Evolutionary conservation across 2,329 filamentous ascomycete species (phyloP), one percentile per base, ranked within the genome.

Genomic region (Stachybotrys chartarum): DNA sequence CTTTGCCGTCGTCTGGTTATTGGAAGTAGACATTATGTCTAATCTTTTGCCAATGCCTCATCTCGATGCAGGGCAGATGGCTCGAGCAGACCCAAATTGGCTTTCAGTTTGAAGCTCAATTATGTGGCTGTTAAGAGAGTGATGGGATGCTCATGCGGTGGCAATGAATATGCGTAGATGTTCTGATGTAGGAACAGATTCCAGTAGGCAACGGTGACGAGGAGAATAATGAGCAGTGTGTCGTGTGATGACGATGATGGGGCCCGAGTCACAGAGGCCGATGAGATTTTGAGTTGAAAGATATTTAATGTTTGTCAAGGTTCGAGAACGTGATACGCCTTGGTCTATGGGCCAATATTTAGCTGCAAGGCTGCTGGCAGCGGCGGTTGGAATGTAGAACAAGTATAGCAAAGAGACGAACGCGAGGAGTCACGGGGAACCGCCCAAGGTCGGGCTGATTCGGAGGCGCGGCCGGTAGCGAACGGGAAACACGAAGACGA

Each of bases 391-490:
- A 42, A 14, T 14, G 35, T 42, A 42, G 35, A 5, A 14, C 10
- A 42, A 42, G 35, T 42, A 42, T 42, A 10, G 35, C 35, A 14
- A 42, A 42, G 35, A 42, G 10, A 42, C 35, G 35, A 42, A 14
- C 5, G 35, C 8, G 35, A 42, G 10, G 35, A 14, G 35, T 42
- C 35, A 42, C 35, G 35, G 14, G 35, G 35, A 42, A 14, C 35
- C 8, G 35, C 35, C 45, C 10, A 17, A 24, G 18, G 3, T 52
- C 50, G 50, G 50, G 6, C 4, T 10, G 50, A 42, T 10, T 52
- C 50, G 50, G 50, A 52, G 50, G 14, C 18, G 50, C 50, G 50
- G 50, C 50, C 50, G 50, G 50, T 16, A 52, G 50, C 50, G 50
- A 52, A 44, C 50, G 50, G 35, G n/a, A n/a, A 16, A 24, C n/a